phyloP scores from a whole-genome alignment of 2,329 filamentous ascomycete species.

The Zasmidium cellare region DNA sequence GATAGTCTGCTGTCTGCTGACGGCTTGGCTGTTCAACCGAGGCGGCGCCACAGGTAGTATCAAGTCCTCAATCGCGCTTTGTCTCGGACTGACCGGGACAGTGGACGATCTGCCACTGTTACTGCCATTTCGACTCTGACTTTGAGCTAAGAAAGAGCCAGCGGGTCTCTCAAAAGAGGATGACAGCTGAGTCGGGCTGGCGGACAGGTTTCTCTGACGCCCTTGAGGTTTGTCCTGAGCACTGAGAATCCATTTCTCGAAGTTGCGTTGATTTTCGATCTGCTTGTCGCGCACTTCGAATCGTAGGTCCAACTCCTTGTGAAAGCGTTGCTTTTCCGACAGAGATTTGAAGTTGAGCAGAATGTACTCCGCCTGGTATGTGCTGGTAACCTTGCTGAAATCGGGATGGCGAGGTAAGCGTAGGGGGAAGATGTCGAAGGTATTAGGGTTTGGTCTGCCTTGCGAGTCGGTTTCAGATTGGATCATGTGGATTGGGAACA shows the following conservation, averaged over 20 bases:
- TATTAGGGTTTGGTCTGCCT: slow-evolving; percentile 19
- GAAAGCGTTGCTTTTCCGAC: slow-evolving; percentile 16
- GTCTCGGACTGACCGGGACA: background rate
- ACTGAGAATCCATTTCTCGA: slow-evolving; percentile 2
- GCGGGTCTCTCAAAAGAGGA: background rate
- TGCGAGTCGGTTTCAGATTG: slow-evolving; percentile 15
- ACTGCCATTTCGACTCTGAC: background rate
- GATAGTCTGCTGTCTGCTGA: background rate
- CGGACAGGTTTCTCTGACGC: background rate
- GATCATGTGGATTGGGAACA: slow-evolving; percentile 9
- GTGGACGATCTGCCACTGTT: background rate
- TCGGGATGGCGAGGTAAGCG: slow-evolving; percentile 11
- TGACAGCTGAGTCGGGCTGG: background rate
- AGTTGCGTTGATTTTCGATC: slow-evolving; percentile 12
- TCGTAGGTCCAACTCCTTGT: slow-evolving; percentile 16
- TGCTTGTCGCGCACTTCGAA: slow-evolving; percentile 22
- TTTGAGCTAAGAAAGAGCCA: background rate
- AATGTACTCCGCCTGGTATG: slow-evolving; percentile 18
- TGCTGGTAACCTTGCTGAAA: slow-evolving; percentile 1
- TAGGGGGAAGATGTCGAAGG: slow-evolving; percentile 23
- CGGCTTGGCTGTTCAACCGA: background rate
- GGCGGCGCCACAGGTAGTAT: background rate
- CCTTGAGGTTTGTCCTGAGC: background rate
- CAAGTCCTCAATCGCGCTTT: background rate
- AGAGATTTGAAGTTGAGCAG: slow-evolving; percentile 20